These are phyloP conservation scores for Stevia rebaudiana DNA, from an alignment of 140 eudicot genomes.

Conservation along the genomic window DNA sequence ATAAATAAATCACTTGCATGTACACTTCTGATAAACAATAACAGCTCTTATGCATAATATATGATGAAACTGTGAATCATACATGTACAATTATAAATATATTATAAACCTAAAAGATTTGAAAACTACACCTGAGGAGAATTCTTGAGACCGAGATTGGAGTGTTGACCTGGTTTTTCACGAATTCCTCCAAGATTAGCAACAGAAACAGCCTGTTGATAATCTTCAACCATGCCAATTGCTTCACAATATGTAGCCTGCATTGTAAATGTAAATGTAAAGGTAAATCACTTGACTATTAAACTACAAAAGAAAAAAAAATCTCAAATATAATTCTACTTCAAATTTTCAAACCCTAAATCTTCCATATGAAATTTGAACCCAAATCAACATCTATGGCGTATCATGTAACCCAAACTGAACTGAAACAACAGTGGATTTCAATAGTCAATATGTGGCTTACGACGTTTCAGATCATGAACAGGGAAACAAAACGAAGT, in stretches of 20 bases:
- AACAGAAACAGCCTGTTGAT: conserved; percentile 81
- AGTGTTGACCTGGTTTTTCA: conserved; percentile 55
- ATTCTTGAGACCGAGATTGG: conserved; percentile 70
- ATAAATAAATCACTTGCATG: not conserved
- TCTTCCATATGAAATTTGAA: not conserved
- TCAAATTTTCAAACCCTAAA: conserved; percentile 16
- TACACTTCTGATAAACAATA: not conserved
- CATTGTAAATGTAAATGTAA: not conserved
- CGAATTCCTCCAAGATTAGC: conserved; percentile 83
- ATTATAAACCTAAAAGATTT: not conserved
- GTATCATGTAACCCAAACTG: not conserved
- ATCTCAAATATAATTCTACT: not conserved
- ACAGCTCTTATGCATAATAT: not conserved
- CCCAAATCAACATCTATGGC: not conserved
- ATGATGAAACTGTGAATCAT: not conserved
- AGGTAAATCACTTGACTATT: conserved; percentile 1
- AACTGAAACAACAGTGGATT: not conserved
- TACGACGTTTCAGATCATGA: not conserved
- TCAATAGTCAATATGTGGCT: not conserved
- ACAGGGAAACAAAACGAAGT: not conserved
- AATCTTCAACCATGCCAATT: conserved; percentile 84
- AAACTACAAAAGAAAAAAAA: not conserved
- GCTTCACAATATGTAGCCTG: conserved; percentile 91
- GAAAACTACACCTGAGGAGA: conserved; percentile 61
- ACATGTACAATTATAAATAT: not conserved